phyloP scores from a whole-genome alignment of 495 filamentous ascomycete genomes.

The Penicillium turbatum region DNA sequence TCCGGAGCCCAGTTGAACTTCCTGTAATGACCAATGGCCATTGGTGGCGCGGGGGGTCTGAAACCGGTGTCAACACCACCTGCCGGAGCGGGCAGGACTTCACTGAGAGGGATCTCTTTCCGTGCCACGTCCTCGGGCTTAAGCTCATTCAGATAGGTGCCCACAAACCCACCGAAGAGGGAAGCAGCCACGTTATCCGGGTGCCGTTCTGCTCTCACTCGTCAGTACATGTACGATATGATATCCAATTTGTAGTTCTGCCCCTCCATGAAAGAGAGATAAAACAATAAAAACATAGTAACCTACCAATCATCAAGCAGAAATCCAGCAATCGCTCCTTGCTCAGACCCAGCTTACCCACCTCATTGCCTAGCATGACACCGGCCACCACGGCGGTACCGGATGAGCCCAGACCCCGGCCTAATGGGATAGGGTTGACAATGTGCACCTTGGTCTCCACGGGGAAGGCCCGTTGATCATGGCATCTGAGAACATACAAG shows the following conservation, averaged over 20 bases:
- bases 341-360: slow-evolving; percentile 71
- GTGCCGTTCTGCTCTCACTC: slow-evolving; percentile 63
- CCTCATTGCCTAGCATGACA: slow-evolving; percentile 84
- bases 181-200: slow-evolving; percentile 96
- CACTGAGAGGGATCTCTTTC: slow-evolving; percentile 90
- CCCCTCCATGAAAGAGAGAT: neutral
- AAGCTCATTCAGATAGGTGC: slow-evolving; percentile 88
- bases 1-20: slow-evolving; percentile 88
- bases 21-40: slow-evolving; percentile 86
- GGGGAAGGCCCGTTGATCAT: slow-evolving; percentile 77
- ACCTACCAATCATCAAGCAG: slow-evolving; percentile 82
- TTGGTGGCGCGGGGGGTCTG: slow-evolving; percentile 78
- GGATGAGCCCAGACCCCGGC: slow-evolving; percentile 84
- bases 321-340: slow-evolving; percentile 88
- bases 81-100: slow-evolving; percentile 81
- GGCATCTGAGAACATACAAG: slow-evolving; percentile 87
- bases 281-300: neutral
- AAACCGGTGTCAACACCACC: slow-evolving; percentile 84
- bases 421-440: slow-evolving; percentile 86
- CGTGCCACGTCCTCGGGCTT: slow-evolving; percentile 77
- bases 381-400: slow-evolving; percentile 94
- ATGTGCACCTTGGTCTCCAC: slow-evolving; percentile 85
- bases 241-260: neutral
- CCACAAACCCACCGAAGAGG: slow-evolving; percentile 93
- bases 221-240: slow-evolving; percentile 14